Base-by-base conservation (phyloP, 164 flowering plant species). In the Aristolochia contorta region DNA sequence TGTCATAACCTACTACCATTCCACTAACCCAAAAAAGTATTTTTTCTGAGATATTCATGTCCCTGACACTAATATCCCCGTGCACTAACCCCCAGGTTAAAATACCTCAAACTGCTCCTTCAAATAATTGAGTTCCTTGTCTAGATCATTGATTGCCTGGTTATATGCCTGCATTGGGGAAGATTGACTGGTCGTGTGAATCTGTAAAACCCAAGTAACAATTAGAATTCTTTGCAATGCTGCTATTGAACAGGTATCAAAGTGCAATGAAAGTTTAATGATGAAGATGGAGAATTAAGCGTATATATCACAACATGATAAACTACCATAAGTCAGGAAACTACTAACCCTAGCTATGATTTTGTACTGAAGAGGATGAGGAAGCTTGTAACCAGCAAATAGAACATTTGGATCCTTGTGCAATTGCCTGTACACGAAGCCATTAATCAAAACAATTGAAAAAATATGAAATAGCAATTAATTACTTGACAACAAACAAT, bases 81-180 rank as follows among this genome's bases (percentile, higher is more conserved):
- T n/a, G n/a, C n/a, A n/a, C n/a, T n/a, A n/a, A n/a, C n/a, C n/a
- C n/a, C n/a, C n/a, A n/a, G n/a, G n/a, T n/a, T n/a, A n/a, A n/a
- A n/a, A n/a, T 27, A 92, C 98, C 93, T 92, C 97, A 56, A 90
- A 82, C 8, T 75, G 83, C 68, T 62, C 76, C 78, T 81, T 92
- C 75, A 92, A 71, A 64, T 76, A 75, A 60, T 82, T 85, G 63
- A 92, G 90, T 64, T 92, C 97, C 75, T 83, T 89, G 80, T 92
- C 98, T 19, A 92, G 76, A 70, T 90, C 98, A 80, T 86, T 90
- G 58, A 89, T 87, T 30, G 98, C 90, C 71, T 89, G 97, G 63
- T 92, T 87, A 67, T 92, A 92, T n/a, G 93, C 96, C 73, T 92
- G 98, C 92, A 90, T 92, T 10, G 97, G 96, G 10, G 98, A 92